Evolutionary conservation across 768 basidiomycete species (phyloP).

Genomic region (Mycena chlorophos): DNA sequence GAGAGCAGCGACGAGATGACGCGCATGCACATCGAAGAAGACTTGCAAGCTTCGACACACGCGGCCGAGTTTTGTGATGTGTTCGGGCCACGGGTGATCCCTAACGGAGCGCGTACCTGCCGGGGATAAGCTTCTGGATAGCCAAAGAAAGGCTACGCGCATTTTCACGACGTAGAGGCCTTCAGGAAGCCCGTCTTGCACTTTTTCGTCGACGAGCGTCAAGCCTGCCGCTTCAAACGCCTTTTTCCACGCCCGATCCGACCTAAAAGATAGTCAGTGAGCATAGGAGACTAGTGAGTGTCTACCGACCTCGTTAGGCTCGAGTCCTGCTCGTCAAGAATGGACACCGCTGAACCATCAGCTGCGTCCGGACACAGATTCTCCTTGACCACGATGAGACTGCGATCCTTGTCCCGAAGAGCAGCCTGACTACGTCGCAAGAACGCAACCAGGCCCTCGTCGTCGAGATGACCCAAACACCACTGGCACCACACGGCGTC

Average conservation of each 20-base stretch:
- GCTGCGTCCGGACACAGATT: slow-evolving; percentile 68
- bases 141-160: slow-evolving; percentile 40
- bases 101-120: slow-evolving; percentile 27
- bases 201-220: slow-evolving; percentile 65
- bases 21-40: neutral
- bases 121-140: neutral
- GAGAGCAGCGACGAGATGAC: slow-evolving; percentile 12
- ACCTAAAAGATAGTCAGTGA: slow-evolving; percentile 47
- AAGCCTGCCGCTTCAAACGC: slow-evolving; percentile 77
- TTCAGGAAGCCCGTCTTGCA: slow-evolving; percentile 81
- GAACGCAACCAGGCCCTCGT: slow-evolving; percentile 76
- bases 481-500: slow-evolving; percentile 97
- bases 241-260: slow-evolving; percentile 77
- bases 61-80: slow-evolving; percentile 6
- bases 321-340: slow-evolving; percentile 86
- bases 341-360: slow-evolving; percentile 48
- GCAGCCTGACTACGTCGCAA: slow-evolving; percentile 63
- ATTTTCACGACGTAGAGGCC: slow-evolving; percentile 87
- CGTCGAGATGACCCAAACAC: slow-evolving; percentile 87
- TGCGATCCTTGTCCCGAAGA: slow-evolving; percentile 49
- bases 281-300: neutral
- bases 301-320: slow-evolving; percentile 75
- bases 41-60: neutral
- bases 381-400: slow-evolving; percentile 88
- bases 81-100: slow-evolving; percentile 6